Evolutionary conservation across 139 green algal species (phyloP), one percentile per base, ranked within the genome.

Genomic region (Tetraselmis striata): DNA sequence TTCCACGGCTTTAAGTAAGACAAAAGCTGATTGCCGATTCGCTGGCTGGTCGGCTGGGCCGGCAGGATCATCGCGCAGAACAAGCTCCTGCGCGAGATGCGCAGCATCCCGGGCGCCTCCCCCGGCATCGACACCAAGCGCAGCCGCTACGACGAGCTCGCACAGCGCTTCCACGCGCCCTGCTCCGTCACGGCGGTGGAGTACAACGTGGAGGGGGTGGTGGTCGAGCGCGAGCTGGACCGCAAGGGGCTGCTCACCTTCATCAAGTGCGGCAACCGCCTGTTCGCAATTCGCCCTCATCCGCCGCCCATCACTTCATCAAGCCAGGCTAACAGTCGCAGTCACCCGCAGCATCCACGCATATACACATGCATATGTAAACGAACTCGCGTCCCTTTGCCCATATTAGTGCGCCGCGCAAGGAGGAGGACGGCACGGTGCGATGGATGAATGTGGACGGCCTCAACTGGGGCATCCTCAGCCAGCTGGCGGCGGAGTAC

Each of bases 381-480:
- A n/a, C n/a, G n/a, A n/a, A n/a, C n/a, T n/a, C n/a, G n/a, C n/a
- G n/a, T n/a, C n/a, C n/a, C n/a, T n/a, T n/a, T n/a, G n/a, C n/a
- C n/a, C n/a, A n/a, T 67, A 5, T 67, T 67, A 67, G 45, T 5
- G 18, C 5, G 45, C 45, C 45, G 45, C 45, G 45, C 18, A 5
- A 5, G 5, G 45, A 67, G 5, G 45, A 5, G 45, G 45, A 67
- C 45, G 45, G 18, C 45, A 67, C 45, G 45, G 45, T 67, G 11
- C 45, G 45, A 18, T 67, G 45, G 45, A 67, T 67, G 23, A n/a
- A 59, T 25, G 59, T 83, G 23, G 32, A 85, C 45, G 82, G 82
- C n/a, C 67, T 82, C 2, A 85, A 77, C 23, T 85, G 82, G 82
- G 77, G 78, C 25, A 77, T 85, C 0, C 81, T 85, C 1, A 25